A percentile compares a stretch with the other conserved stretches of the same genome.
Evolutionary conservation across 371 early-diverging fungal species (phyloP).

Genomic region (Mucor irregularis): DNA sequence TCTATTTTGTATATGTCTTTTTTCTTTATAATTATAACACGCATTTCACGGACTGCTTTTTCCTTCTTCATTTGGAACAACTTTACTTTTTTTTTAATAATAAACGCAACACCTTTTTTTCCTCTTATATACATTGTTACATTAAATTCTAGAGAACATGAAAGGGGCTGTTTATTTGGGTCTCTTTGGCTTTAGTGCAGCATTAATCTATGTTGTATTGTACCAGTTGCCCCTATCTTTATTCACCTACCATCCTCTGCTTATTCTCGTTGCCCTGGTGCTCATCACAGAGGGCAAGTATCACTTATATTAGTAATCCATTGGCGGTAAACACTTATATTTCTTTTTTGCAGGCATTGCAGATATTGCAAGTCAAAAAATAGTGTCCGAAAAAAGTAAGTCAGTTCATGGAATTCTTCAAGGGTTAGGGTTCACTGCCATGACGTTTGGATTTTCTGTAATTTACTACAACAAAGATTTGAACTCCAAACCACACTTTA

Average conservation of each 20-base stretch:
- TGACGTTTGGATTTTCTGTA: constrained; percentile 24
- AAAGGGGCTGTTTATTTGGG: too few relatives aligned
- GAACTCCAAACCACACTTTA: constrained; percentile 29
- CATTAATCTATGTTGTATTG: neutral
- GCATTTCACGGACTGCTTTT: too few relatives aligned
- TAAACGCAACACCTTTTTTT: too few relatives aligned
- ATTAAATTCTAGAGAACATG: too few relatives aligned
- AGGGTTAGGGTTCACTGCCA: constrained; percentile 14
- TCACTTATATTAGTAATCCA: too few relatives aligned
- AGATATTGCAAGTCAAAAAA: neutral
- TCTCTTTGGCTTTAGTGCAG: too few relatives aligned
- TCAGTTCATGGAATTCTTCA: constrained; percentile 26
- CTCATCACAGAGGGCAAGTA: neutral
- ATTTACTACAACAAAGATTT: constrained; percentile 32
- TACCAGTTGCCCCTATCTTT: neutral
- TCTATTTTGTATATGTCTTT: neutral
- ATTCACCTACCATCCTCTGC: neutral
- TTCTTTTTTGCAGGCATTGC: too few relatives aligned
- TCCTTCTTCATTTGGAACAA: too few relatives aligned
- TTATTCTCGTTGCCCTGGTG: neutral
- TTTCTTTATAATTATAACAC: neutral
- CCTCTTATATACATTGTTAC: too few relatives aligned
- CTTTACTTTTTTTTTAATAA: too few relatives aligned
- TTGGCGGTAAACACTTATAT: too few relatives aligned
- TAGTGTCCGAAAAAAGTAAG: too few relatives aligned